Base-by-base conservation (phyloP, 1,284 basidiomycete genomes). In the Boletus semigastroideus region DNA sequence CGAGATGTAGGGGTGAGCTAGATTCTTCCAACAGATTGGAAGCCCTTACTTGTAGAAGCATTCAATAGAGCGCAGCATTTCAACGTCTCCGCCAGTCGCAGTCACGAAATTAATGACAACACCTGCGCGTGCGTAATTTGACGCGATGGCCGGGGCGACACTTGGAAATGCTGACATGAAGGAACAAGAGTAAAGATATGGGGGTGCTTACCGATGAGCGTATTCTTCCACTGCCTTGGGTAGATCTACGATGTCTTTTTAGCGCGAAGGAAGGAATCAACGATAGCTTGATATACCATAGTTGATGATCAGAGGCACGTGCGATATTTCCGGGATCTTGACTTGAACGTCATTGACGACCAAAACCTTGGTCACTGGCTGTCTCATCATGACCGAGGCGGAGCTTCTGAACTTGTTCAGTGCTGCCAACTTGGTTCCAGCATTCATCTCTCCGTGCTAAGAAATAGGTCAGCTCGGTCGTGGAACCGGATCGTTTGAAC, bases 61-160 rank as follows among this genome's bases (percentile, higher is more conserved):
- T 77, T 98, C 94, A 76, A 97, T 95, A 61, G 91, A 94, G 65
- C 94, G 84, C 59, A 98, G 77, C 94, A 97, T 97, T 76, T 98
- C 94, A 44, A 98, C 93, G 68, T 98, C 94, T 42, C 94, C 94
- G 33, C 94, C 94, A 2, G 93, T 94, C 41, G 94, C 94, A 53
- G 95, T 97, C 53, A 98, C 94, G 64, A 97, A 95, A 67, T 95
- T 96, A 65, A 97, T 82, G 56, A 97, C 83, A 39, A 97, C 92
- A 46, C 92, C 92, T 48, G 92, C 86, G 52, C 91, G 85, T 42
- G 83, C 80, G 65, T 90, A 89, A 67, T 78, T 90, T 52, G 85
- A 83, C 36, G 89, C 87, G 57, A 91, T 86, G 46, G 90, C 89
- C 42, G 91, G 86, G 30, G 88, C 84, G 60, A 92, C 89, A 51